phyloP scores from a whole-genome alignment of 108 stramenopile genomes.

The Skeletonema menzelii region DNA sequence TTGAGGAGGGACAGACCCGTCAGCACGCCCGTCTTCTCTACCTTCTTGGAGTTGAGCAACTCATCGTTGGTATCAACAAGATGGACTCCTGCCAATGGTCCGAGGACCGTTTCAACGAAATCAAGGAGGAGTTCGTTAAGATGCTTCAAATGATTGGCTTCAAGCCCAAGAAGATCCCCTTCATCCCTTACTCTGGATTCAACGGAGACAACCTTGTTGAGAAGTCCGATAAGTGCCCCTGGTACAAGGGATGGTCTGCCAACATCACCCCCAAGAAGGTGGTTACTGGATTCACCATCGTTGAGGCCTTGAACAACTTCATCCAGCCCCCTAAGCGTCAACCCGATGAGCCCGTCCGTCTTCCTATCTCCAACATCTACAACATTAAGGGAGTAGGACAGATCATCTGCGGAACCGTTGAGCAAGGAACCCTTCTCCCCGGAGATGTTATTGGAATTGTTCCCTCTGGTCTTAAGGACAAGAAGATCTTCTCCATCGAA shows the following conservation, averaged over 20 bases:
- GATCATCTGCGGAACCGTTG: constrained; percentile 78
- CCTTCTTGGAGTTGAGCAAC: constrained; percentile 75
- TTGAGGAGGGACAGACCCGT: constrained; percentile 80
- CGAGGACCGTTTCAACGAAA: constrained; percentile 71
- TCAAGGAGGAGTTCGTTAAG: constrained; percentile 81
- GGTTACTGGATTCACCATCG: constrained; percentile 66
- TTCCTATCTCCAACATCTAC: constrained; percentile 82
- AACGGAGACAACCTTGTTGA: constrained; percentile 74
- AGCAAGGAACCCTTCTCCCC: constrained; percentile 72
- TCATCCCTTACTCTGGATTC: constrained; percentile 84
- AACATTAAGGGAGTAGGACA: constrained; percentile 82
- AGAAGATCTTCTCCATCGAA: constrained; percentile 84
- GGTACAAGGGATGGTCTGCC: constrained; percentile 80
- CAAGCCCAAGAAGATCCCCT: constrained; percentile 84
- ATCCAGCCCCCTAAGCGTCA: constrained; percentile 63
- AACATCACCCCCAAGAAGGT: constrained; percentile 64
- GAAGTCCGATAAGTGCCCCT: constrained; percentile 68
- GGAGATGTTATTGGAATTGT: constrained; percentile 72
- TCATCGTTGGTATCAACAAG: constrained; percentile 82
- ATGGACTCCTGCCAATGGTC: constrained; percentile 77
- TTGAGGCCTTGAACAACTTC: constrained; percentile 76
- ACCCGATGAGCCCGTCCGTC: constrained; percentile 64
- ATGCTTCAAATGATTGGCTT: constrained; percentile 79
- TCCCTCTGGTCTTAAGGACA: constrained; percentile 62
- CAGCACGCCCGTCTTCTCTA: constrained; percentile 81